Evolutionary conservation across 140 eudicot genomes (phyloP).

Genomic region (Senecio squalidus): DNA sequence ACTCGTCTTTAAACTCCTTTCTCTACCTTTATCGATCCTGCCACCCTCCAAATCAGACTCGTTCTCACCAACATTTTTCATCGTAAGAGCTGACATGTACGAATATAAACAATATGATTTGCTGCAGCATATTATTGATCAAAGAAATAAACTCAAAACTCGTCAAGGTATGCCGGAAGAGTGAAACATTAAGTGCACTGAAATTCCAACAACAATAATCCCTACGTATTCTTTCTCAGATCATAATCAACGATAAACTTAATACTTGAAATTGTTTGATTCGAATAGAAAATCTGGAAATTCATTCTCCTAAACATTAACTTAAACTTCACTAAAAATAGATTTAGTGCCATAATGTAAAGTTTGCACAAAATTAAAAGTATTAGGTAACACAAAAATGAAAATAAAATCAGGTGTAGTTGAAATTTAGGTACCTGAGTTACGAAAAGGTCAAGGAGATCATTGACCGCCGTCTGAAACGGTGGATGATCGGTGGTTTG

Average conservation of each 20-base stretch:
- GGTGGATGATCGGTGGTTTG: too few relatives aligned
- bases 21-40: constrained; percentile 49
- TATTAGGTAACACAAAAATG: too few relatives aligned
- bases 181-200: neutral
- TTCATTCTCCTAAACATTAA: neutral
- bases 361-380: too few relatives aligned
- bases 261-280: too few relatives aligned
- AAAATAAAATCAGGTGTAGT: too few relatives aligned
- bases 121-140: neutral
- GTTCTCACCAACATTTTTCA: constrained; percentile 47
- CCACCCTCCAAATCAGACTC: constrained; percentile 74
- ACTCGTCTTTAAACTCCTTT: constrained; percentile 39
- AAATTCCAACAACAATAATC: constrained; percentile 1
- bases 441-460: too few relatives aligned
- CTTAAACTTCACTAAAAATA: too few relatives aligned
- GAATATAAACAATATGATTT: neutral
- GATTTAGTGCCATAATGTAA: too few relatives aligned
- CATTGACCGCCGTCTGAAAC: too few relatives aligned
- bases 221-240: constrained; percentile 6
- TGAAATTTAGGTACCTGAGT: too few relatives aligned
- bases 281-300: neutral
- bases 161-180: neutral
- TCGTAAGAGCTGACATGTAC: constrained; percentile 39
- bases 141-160: neutral
- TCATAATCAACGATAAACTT: neutral